These are phyloP conservation scores for Solanum arcanum DNA, from an alignment of 257 asterid species.

Conservation along the genomic window DNA sequence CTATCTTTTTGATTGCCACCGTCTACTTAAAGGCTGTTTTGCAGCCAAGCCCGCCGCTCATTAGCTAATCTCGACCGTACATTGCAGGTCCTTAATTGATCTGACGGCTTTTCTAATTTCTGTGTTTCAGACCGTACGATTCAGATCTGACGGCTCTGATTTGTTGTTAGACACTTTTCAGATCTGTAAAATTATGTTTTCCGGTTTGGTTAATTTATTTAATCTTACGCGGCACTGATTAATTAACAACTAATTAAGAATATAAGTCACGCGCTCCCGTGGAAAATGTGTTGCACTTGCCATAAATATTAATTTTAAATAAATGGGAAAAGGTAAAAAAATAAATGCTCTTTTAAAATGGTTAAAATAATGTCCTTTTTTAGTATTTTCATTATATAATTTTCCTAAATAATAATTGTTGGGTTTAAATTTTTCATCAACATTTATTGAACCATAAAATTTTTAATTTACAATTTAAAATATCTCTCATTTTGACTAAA, in stretches of 20 bases:
- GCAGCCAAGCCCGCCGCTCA: conserved; percentile 9
- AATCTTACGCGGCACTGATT: not conserved
- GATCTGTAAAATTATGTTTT: not conserved
- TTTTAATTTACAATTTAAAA: not conserved
- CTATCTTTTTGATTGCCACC: conserved; percentile 2
- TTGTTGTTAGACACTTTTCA: not conserved
- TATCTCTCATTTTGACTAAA: not conserved
- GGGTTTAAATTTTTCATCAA: not conserved
- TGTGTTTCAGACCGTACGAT: not conserved
- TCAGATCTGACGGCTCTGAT: not conserved
- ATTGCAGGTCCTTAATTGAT: conserved; percentile 5
- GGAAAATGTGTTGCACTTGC: not conserved
- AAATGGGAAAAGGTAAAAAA: not conserved
- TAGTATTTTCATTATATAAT: not conserved
- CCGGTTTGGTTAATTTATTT: not conserved
- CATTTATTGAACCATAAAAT: not conserved
- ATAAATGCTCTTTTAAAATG: not conserved
- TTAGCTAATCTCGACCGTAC: conserved; percentile 14
- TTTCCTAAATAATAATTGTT: not conserved
- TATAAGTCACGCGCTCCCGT: not conserved
- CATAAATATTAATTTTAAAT: not conserved
- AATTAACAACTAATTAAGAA: not conserved
- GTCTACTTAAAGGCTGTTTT: conserved; percentile 14
- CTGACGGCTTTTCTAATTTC: conserved; percentile 3
- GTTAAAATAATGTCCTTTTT: not conserved